Conservation (phyloP, 2,329 filamentous ascomycete species). For the Coniochaeta prunicola region DNA sequence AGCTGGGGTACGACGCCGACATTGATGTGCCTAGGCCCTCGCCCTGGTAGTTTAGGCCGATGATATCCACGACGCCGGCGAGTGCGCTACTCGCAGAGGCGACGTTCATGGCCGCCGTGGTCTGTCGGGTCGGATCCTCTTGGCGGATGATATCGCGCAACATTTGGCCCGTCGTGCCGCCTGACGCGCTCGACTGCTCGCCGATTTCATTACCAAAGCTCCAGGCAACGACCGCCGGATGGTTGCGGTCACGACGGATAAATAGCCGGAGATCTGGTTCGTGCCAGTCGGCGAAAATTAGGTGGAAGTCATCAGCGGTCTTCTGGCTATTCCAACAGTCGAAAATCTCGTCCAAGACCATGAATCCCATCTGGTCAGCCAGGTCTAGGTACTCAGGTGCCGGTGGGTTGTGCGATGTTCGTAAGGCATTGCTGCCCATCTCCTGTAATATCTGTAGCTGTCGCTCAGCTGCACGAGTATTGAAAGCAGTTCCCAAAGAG, state of each 20-base stretch:
- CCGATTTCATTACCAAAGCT: constrained; percentile 47
- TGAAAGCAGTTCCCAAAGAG: constrained; percentile 42
- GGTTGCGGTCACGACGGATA: constrained; percentile 48
- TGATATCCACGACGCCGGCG: constrained; percentile 33
- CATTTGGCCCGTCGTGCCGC: constrained; percentile 20
- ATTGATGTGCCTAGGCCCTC: constrained; percentile 33
- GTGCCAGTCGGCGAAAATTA: constrained; percentile 45
- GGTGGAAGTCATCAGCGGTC: constrained; percentile 39
- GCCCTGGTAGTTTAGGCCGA: constrained; percentile 48
- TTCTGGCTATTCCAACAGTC: constrained; percentile 42
- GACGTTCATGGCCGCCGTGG: constrained; percentile 38
- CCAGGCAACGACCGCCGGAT: constrained; percentile 45
- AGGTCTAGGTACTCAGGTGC: constrained; percentile 42
- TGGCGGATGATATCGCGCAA: constrained; percentile 33
- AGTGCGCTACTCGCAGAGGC: constrained; percentile 32
- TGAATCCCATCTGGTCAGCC: constrained; percentile 39
- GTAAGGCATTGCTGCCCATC: constrained; percentile 41
- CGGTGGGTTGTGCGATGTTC: constrained; percentile 46
- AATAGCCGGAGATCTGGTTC: constrained; percentile 44
- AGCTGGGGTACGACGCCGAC: neutral
- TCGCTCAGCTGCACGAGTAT: constrained; percentile 36
- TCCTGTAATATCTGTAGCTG: constrained; percentile 41
- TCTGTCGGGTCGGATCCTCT: constrained; percentile 39
- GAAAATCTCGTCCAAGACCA: constrained; percentile 48
- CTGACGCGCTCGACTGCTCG: constrained; percentile 31